Evolutionary conservation across 2,329 filamentous ascomycete species (phyloP).

Genomic region (Talaromyces sp.): DNA sequence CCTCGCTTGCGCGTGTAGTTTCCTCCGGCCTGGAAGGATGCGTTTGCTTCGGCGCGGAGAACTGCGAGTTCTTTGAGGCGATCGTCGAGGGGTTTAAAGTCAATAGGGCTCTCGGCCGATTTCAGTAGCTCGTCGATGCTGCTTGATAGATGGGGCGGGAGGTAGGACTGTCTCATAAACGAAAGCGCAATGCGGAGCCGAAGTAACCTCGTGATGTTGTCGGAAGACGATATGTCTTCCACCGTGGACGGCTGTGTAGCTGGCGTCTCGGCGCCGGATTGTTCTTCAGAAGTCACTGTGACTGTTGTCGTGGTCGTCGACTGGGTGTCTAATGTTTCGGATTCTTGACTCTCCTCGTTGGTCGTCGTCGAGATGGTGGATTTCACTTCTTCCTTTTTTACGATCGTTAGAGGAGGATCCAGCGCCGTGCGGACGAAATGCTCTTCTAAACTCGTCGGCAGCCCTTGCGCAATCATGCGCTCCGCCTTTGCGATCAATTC

Average conservation of each 20-base stretch:
- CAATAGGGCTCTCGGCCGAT: conserved; percentile 40
- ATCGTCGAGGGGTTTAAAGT: conserved; percentile 67
- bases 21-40: conserved; percentile 53
- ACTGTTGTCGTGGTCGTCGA: conserved; percentile 26
- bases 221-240: conserved; percentile 23
- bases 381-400: conserved; percentile 53
- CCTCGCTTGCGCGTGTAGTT: conserved; percentile 42
- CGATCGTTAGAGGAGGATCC: conserved; percentile 67
- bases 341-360: conserved; percentile 21
- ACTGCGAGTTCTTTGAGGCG: conserved; percentile 64
- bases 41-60: conserved; percentile 65
- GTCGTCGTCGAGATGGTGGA: conserved; percentile 14
- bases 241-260: conserved; percentile 29
- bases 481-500: conserved; percentile 68
- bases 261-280: conserved; percentile 31
- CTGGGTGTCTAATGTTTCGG: conserved; percentile 25
- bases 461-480: conserved; percentile 56
- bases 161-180: conserved; percentile 48
- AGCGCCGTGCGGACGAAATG: conserved; percentile 72
- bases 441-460: conserved; percentile 80
- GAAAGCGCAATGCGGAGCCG: conserved; percentile 45
- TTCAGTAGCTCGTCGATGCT: conserved; percentile 34
- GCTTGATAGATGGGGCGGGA: conserved; percentile 34
- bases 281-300: conserved; percentile 21
- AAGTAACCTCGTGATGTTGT: conserved; percentile 39